Evolutionary conservation across 108 stramenopile species (phyloP).

Genomic region (Bacterosira constricta): DNA sequence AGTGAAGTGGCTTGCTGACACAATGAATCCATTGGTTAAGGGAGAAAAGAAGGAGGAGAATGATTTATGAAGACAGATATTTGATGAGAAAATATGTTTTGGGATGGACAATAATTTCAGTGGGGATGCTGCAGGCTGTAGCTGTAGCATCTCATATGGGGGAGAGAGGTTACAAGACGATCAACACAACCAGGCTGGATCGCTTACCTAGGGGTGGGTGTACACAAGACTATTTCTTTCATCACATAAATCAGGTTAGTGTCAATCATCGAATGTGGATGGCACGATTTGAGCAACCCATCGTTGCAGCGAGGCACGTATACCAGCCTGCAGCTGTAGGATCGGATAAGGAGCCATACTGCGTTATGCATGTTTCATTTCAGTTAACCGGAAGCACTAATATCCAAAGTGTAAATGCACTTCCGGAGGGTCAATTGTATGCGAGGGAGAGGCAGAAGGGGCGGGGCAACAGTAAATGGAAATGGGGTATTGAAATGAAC

Average conservation of each 20-base stretch:
- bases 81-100: too few species aligned
- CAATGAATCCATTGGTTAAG: too few species aligned
- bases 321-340: too few species aligned
- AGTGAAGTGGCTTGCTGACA: too few species aligned
- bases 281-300: background rate
- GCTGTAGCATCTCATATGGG: background rate
- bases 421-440: background rate
- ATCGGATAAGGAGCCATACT: background rate
- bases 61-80: too few species aligned
- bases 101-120: background rate
- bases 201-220: background rate
- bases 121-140: too few species aligned
- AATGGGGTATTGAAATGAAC: background rate
- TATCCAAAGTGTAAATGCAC: background rate
- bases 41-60: too few species aligned
- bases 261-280: background rate
- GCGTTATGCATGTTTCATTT: background rate
- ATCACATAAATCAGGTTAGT: background rate
- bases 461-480: background rate
- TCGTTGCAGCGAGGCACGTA: background rate
- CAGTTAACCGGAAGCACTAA: background rate
- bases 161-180: background rate
- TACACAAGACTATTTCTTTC: background rate
- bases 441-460: background rate
- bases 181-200: background rate